A percentile compares a stretch with the other conserved stretches of the same genome.
Evolutionary conservation across 2,329 filamentous ascomycete genomes (phyloP).

Genomic region (Aspergillus fumigatiaffinis): DNA sequence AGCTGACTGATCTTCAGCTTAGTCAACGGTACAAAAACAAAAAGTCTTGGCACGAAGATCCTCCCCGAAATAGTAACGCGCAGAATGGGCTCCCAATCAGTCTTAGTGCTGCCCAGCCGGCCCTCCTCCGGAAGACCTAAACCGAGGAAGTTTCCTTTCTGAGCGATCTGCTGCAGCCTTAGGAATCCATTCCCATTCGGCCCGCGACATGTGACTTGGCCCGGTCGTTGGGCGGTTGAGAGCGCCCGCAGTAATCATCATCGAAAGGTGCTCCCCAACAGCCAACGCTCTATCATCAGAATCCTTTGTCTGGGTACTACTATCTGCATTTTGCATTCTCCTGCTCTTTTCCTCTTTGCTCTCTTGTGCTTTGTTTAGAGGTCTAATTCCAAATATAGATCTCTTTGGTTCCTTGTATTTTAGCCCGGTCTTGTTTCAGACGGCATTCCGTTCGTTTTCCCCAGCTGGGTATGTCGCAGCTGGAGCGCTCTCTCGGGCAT

Average conservation of each 20-base stretch:
- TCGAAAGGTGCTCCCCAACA: not conserved
- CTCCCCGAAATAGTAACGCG: not conserved
- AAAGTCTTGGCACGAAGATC: not conserved
- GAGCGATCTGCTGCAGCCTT: not conserved
- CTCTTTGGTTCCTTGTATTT: not conserved
- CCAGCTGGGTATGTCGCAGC: slow-evolving; percentile 11
- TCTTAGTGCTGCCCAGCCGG: not conserved
- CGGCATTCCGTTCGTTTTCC: slow-evolving; percentile 9
- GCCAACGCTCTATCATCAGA: not conserved
- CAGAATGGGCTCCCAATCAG: not conserved
- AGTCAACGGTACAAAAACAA: not conserved
- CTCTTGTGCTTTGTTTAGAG: slow-evolving; percentile 4
- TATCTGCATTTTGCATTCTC: not conserved
- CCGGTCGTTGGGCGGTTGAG: slow-evolving; percentile 4
- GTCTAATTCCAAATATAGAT: slow-evolving; percentile 1
- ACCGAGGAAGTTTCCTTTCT: slow-evolving; percentile 2
- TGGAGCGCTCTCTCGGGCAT: slow-evolving; percentile 11
- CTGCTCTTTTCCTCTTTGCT: not conserved
- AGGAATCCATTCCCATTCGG: not conserved
- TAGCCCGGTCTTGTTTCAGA: not conserved
- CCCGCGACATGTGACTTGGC: not conserved
- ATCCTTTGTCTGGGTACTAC: not conserved
- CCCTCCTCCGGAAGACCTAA: not conserved
- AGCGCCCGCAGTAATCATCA: not conserved
- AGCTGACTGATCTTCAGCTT: not conserved